Evolutionary conservation across 148 eudicot genomes (phyloP).

Genomic region (Vaccinium macrocarpon): DNA sequence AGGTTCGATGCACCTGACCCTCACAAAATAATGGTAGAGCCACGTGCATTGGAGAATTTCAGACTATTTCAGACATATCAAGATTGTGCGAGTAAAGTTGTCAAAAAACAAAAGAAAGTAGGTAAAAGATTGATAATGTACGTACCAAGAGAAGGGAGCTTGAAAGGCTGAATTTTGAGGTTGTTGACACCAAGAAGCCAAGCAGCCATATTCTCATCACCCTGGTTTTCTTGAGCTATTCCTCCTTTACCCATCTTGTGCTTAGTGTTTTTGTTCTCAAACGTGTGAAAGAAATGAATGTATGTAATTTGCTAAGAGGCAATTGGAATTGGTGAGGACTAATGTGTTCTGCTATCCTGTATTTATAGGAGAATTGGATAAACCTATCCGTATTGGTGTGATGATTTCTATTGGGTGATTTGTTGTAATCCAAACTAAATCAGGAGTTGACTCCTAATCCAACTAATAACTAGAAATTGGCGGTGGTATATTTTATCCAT

Average conservation of each 20-base stretch:
- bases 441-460: neutral
- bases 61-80: no score
- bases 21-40: neutral
- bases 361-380: neutral
- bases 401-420: no score
- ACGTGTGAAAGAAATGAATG: neutral
- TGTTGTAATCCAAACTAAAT: no score
- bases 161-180: constrained; percentile 86
- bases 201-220: constrained; percentile 88
- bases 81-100: no score
- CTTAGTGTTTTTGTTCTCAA: neutral
- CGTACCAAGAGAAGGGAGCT: constrained; percentile 84
- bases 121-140: neutral
- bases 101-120: neutral
- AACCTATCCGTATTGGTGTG: neutral
- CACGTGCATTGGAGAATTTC: no score
- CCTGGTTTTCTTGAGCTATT: constrained; percentile 33
- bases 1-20: neutral
- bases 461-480: neutral
- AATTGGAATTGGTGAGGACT: neutral
- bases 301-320: neutral
- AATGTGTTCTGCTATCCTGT: neutral
- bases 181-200: constrained; percentile 76
- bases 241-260: constrained; percentile 65
- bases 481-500: neutral